Base-by-base conservation (phyloP, 139 green algal genomes). In the Pseudopediastrum boryanum region DNA sequence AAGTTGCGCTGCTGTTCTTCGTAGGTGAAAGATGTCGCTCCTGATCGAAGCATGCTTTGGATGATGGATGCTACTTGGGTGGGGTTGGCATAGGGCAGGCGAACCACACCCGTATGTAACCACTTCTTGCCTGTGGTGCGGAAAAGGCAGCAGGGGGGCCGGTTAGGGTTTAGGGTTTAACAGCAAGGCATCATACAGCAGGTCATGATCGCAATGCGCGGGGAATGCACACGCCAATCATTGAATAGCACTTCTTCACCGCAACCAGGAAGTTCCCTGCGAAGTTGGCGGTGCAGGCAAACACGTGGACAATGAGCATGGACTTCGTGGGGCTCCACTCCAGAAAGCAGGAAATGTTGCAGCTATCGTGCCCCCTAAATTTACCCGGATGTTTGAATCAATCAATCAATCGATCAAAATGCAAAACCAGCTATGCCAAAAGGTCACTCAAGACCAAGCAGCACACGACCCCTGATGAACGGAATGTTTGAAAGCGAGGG, bases 101-200 rank as follows among this genome's bases (percentile, higher is more conserved):
- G 78, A 27, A 93, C 80, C 19, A 93, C 80, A 27, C 81, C 89
- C n/a, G 84, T 92, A 84, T 93, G 89, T n/a, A 88, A 44, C 75
- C 80, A 88, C 43, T 83, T 85, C 84, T 93, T 92, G 79, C 84
- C 84, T 88, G 76, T 35, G 59, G 19, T n/a, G n/a, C n/a, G n/a
- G n/a, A n/a, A n/a, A n/a, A n/a, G n/a, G n/a, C n/a, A n/a, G n/a
- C n/a, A n/a, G n/a, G n/a, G n/a, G n/a, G n/a, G n/a, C n/a, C n/a
- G n/a, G n/a, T n/a, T n/a, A n/a, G 38, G 48, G 48, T 58, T 58
- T 58, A 58, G 48, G 35, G 25, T 23, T 10, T 39, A 68, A 12
- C 23, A 16, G 1, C 48, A 65, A 3, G 27, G 25, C 21, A 51
- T 21, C 5, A 23, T 38, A 25, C 19, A 52, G 63, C 59, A 51